These are phyloP conservation scores for Ensete ventricosum DNA, from an alignment of 176 grass and related monocot species.

Conservation along the genomic window DNA sequence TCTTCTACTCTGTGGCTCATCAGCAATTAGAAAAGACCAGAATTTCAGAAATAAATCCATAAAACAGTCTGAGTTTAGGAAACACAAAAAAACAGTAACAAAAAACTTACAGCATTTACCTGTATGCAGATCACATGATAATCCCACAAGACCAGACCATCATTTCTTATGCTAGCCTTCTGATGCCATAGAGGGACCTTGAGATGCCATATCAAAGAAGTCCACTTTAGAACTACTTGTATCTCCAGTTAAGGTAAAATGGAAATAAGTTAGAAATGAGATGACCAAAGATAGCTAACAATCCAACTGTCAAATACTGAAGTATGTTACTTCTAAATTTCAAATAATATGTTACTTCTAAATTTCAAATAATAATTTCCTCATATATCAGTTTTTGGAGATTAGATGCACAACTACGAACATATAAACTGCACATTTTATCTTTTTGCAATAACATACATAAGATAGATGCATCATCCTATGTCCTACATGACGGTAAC, in stretches of 20 bases:
- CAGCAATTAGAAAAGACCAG: conserved; percentile 1
- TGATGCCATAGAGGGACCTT: conserved; percentile 90
- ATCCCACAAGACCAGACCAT: conserved; percentile 78
- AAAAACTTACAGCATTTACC: conserved; percentile 34
- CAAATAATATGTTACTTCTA: too few species aligned
- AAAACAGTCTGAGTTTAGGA: not conserved
- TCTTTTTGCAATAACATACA: too few species aligned
- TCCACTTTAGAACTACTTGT: not conserved
- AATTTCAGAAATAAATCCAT: not conserved
- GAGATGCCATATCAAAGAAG: conserved; percentile 8
- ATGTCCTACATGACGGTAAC: too few species aligned
- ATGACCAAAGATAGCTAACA: not conserved
- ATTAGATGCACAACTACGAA: not conserved
- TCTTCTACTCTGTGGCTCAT: conserved; percentile 50
- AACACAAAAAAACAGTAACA: not conserved
- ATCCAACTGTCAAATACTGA: too few species aligned
- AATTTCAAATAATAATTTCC: too few species aligned
- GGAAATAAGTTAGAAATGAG: not conserved
- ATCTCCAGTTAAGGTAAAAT: not conserved
- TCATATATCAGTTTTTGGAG: too few species aligned
- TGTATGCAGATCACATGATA: conserved; percentile 92
- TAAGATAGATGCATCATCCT: too few species aligned
- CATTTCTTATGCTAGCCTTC: conserved; percentile 50
- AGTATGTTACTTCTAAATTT: too few species aligned
- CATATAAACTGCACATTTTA: not conserved